phyloP scores from a whole-genome alignment of 805 yeast species.

The Candida qinlingensis region DNA sequence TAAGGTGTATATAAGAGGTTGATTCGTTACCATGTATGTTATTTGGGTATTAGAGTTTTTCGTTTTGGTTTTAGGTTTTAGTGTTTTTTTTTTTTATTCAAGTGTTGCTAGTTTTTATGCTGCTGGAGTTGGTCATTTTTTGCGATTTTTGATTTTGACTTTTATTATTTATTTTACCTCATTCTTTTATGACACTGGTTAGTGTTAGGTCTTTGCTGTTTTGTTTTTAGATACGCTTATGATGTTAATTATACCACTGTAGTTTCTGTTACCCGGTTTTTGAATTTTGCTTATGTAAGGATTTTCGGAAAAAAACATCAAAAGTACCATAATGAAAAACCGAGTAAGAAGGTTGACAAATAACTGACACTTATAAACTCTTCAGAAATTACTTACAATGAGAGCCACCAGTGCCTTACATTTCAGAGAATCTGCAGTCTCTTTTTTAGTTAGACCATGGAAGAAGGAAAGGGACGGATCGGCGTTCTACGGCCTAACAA shows the following conservation, averaged over 20 bases:
- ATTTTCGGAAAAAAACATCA: background rate
- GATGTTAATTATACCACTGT: background rate
- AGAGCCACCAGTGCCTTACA: conserved; percentile 40
- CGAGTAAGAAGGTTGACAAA: no score
- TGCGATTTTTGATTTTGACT: background rate
- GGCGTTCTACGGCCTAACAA: conserved; percentile 73
- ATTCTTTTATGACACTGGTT: background rate
- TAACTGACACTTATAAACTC: no score
- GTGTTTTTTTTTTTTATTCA: background rate
- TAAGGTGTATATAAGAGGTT: conserved; percentile 29
- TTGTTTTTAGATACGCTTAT: no score
- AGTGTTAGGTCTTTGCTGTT: no score
- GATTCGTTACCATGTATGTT: background rate
- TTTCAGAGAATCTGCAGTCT: conserved; percentile 41
- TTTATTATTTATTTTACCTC: background rate
- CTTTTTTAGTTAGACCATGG: conserved; percentile 80
- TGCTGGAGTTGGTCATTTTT: background rate
- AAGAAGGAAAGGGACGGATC: conserved; percentile 78
- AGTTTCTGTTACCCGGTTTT: background rate
- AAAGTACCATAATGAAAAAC: no score
- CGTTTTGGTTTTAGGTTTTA: background rate
- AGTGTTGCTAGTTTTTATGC: background rate
- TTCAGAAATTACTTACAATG: conserved; percentile 27
- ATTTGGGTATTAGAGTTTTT: background rate
- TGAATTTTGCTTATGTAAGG: background rate